Evolutionary conservation across 2,329 filamentous ascomycete genomes (phyloP).

Genomic region (Xylariaceae sp.): DNA sequence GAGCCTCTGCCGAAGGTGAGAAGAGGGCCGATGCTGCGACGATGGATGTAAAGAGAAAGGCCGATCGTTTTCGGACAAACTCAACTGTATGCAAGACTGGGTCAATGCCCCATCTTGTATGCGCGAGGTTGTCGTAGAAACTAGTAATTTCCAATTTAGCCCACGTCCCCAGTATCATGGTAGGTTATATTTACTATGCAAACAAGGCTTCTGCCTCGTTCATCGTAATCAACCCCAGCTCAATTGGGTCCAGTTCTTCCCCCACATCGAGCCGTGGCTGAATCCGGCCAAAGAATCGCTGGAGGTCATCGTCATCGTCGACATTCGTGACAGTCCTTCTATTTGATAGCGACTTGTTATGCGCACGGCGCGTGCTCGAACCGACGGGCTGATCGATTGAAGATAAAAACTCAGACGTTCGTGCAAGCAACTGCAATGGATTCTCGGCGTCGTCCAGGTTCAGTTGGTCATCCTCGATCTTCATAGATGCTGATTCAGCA

Average conservation of each 20-base stretch:
- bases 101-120: conserved; percentile 73
- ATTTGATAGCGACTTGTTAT: conserved; percentile 22
- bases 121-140: conserved; percentile 67
- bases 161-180: neutral
- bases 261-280: conserved; percentile 62
- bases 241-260: conserved; percentile 64
- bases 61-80: conserved; percentile 65
- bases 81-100: conserved; percentile 61
- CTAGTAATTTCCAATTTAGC: conserved; percentile 34
- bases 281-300: conserved; percentile 65
- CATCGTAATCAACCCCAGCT: conserved; percentile 65
- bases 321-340: conserved; percentile 37
- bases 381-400: conserved; percentile 29
- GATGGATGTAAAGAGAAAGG: conserved; percentile 70
- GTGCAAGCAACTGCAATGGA: conserved; percentile 68
- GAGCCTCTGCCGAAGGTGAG: conserved; percentile 58
- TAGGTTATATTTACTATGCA: conserved; percentile 51
- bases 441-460: conserved; percentile 69
- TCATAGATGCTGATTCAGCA: conserved; percentile 28
- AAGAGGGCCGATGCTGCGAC: conserved; percentile 68
- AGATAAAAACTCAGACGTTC: conserved; percentile 63
- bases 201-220: conserved; percentile 65
- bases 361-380: conserved; percentile 10
- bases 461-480: conserved; percentile 44
- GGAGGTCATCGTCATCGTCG: conserved; percentile 48